These are phyloP conservation scores for Aspergillus awamori DNA, from an alignment of 2,329 filamentous ascomycete species.

Conservation along the genomic window DNA sequence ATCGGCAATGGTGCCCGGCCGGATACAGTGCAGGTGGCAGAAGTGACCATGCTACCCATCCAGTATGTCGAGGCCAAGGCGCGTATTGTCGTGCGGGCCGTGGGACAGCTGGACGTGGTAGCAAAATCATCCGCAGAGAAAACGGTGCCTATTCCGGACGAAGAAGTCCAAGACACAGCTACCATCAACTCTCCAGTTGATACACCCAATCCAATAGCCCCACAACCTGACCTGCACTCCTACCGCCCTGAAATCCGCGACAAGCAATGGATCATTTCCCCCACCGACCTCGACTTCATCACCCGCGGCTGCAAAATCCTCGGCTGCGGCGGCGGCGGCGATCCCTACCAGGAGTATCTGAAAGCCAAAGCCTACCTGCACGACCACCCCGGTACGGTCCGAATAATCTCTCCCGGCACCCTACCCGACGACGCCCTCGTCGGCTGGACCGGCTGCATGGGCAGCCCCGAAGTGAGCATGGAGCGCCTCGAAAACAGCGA, in stretches of 20 bases:
- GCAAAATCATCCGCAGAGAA: constrained; percentile 18
- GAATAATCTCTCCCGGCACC: constrained; percentile 26
- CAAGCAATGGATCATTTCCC: constrained; percentile 17
- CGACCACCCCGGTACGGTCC: neutral
- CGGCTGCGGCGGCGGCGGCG: constrained; percentile 16
- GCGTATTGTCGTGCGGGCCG: constrained; percentile 35
- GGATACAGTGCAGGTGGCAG: constrained; percentile 39
- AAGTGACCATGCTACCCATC: constrained; percentile 43
- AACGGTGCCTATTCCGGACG: constrained; percentile 10
- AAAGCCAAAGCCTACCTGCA: constrained; percentile 3
- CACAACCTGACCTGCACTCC: constrained; percentile 11
- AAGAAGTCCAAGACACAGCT: neutral
- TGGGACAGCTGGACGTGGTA: constrained; percentile 26
- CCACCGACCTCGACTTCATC: constrained; percentile 18
- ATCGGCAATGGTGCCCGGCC: constrained; percentile 4
- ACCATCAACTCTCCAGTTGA: too few species aligned
- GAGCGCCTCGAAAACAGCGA: constrained; percentile 64
- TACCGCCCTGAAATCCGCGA: constrained; percentile 26
- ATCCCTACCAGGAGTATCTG: constrained; percentile 15
- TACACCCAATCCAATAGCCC: too few species aligned
- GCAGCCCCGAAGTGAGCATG: constrained; percentile 62
- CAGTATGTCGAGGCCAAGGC: constrained; percentile 39
- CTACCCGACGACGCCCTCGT: constrained; percentile 56
- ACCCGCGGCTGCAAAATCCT: constrained; percentile 20
- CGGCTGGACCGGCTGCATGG: constrained; percentile 58